These are phyloP conservation scores for Sclerotinia spermophila DNA, from an alignment of 2,329 filamentous ascomycete species.

Conservation along the genomic window DNA sequence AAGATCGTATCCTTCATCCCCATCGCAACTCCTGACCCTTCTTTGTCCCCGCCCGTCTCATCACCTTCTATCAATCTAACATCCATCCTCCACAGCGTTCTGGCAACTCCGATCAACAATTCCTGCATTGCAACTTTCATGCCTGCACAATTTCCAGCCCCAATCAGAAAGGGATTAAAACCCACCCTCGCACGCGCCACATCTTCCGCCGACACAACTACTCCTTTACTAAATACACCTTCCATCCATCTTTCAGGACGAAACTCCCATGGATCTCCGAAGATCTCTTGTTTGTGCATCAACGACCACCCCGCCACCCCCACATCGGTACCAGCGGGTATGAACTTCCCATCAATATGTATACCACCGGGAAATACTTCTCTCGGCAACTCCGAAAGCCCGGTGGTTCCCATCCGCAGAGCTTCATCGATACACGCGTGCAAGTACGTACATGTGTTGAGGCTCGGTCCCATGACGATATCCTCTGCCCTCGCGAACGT, in stretches of 20 bases:
- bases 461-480: not conserved
- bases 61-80: not conserved
- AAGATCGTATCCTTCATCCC: too few relatives aligned
- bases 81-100: not conserved
- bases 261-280: slow-evolving; percentile 40
- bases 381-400: slow-evolving; percentile 11
- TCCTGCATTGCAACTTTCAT: not conserved
- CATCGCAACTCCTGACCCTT: not conserved
- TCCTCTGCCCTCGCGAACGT: not conserved
- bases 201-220: not conserved
- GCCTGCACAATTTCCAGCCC: not conserved
- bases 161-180: not conserved
- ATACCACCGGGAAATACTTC: slow-evolving; percentile 25
- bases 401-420: not conserved
- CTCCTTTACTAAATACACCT: not conserved
- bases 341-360: slow-evolving; percentile 30
- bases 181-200: not conserved
- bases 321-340: slow-evolving; percentile 43
- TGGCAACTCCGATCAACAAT: not conserved
- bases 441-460: not conserved
- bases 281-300: too few relatives aligned
- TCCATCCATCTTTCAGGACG: slow-evolving; percentile 46
- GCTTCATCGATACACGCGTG: not conserved
- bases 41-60: not conserved
- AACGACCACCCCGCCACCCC: slow-evolving; percentile 43